Evolutionary conservation across 2,329 filamentous ascomycete genomes (phyloP), one percentile per base, ranked within the genome.

Genomic region (Dactylellina sp.): DNA sequence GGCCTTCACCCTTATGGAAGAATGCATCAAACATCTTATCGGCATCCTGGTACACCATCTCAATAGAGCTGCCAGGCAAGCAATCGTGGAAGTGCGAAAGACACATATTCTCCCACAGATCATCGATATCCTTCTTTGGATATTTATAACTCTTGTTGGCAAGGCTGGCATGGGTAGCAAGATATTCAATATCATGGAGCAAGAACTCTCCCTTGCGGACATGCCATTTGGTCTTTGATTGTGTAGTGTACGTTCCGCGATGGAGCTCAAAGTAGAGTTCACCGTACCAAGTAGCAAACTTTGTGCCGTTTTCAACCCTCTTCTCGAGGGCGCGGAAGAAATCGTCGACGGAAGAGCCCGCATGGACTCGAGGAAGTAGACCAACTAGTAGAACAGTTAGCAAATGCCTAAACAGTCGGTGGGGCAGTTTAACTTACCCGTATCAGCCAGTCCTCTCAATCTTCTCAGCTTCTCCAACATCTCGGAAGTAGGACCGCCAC

Each of bases 31-130:
- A 99, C 5, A 97, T 85, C 82, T 93, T 87, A 80, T 97, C 91
- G 1, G 93, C 96, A 80, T 99, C 95, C 80, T 96, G 92, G 79
- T 98, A 98, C 81, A 93, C 97, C 93, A 98, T 97, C 81, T 96
- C 93, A 78, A 99, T 98, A 35, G 89, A 91, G 80, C 92, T 97
- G 64, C 95, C 95, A 0, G 95, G 95, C 57, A 99, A 85, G 80
- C 95, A 98, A 80, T 99, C 95, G 77, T 99, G 95, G 85, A 99
- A 99, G 79, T 99, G 95, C 77, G 94, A 98, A 24, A 98, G 87
- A 22, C 98, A 85, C 1, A 94, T 90, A 63, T 87, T 86, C 83
- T 98, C 94, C 95, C 95, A 99, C 89, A 99, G 96, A 66, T 90
- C 86, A 79, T 99, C 95, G 63, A 99, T 89, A n/a, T 95, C 88